phyloP scores from a whole-genome alignment of 192 early-diverging fungal species.

The Coemansia sp. region DNA sequence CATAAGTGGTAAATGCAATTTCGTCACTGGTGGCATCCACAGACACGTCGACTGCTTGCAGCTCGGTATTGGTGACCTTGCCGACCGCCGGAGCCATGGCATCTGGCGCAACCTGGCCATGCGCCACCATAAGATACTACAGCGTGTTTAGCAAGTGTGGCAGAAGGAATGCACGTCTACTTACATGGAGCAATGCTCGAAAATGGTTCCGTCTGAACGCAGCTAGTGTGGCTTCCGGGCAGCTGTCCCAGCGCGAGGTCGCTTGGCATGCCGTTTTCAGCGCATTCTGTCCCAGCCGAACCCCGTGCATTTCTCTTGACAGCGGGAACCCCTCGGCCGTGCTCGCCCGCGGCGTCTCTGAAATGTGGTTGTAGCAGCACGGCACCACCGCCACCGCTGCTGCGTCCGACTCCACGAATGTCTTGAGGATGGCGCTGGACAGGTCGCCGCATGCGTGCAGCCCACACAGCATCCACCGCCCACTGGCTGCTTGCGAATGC shows the following conservation, averaged over 20 bases:
- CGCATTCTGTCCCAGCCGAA: slow-evolving; percentile 58
- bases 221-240: slow-evolving; percentile 55
- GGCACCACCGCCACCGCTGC: slow-evolving; percentile 65
- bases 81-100: slow-evolving; percentile 58
- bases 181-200: slow-evolving; percentile 68
- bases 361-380: slow-evolving; percentile 85
- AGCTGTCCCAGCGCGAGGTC: slow-evolving; percentile 67
- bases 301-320: slow-evolving; percentile 11
- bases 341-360: slow-evolving; percentile 43
- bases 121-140: slow-evolving; percentile 58
- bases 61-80: slow-evolving; percentile 55
- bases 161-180: background rate
- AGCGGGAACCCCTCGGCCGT: slow-evolving; percentile 21
- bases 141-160: background rate
- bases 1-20: slow-evolving; percentile 55
- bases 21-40: slow-evolving; percentile 8
- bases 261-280: slow-evolving; percentile 80
- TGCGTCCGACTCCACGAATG: slow-evolving; percentile 60
- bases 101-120: slow-evolving; percentile 45
- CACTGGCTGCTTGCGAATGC: background rate
- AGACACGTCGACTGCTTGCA: slow-evolving; percentile 24
- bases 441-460: slow-evolving; percentile 85
- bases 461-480: slow-evolving; percentile 71
- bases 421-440: slow-evolving; percentile 65
- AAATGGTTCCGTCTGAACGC: slow-evolving; percentile 69